Evolutionary conservation across 1,139 yeast species (phyloP), one percentile per base, ranked within the genome.

Genomic region (Pichia norvegensis): DNA sequence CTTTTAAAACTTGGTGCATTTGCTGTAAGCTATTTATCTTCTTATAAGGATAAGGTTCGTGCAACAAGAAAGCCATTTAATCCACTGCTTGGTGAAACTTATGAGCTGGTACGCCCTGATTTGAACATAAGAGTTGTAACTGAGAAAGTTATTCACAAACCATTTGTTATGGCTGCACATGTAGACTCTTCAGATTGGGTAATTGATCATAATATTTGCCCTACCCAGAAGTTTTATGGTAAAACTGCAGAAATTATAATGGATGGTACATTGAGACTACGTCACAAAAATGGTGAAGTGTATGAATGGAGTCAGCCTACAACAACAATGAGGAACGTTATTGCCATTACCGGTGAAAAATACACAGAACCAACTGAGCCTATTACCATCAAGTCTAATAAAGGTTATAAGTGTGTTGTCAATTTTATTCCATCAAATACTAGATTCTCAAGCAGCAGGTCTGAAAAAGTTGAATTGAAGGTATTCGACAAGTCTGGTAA

Each of bases 111-210:
- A 46, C 78, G 97, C 51, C 95, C 95, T 0, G 96, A 90, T 57
- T 71, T 78, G 55, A 81, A 85, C 35, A 86, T 79, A 62, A 73
- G 98, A 58, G 74, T 87, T 59, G 70, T 92, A 51, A 76, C 87
- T 8, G 98, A 92, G 65, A 97, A 92, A 64, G 97, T 94, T 13
- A 80, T 94, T 52, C 98, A 92, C 60, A 96, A 90, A 66, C 98
- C 98, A 2, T 48, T 50, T 43, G 95, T 96, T 1, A 79, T 92
- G 52, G 98, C 98, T 0, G 71, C 82, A 36, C 81, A 78, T 59
- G 87, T 79, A 6, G 96, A 90, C 51, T 72, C 86, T 20, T 65
- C 67, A 11, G 66, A 73, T 29, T 92, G 98, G 97, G 76, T 77
- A n/a, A 68, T 87, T 43, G 73, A 75, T 40, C 86, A 80, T 61